phyloP scores from a whole-genome alignment of 2,329 filamentous ascomycete species.

The Cercospora sp. region DNA sequence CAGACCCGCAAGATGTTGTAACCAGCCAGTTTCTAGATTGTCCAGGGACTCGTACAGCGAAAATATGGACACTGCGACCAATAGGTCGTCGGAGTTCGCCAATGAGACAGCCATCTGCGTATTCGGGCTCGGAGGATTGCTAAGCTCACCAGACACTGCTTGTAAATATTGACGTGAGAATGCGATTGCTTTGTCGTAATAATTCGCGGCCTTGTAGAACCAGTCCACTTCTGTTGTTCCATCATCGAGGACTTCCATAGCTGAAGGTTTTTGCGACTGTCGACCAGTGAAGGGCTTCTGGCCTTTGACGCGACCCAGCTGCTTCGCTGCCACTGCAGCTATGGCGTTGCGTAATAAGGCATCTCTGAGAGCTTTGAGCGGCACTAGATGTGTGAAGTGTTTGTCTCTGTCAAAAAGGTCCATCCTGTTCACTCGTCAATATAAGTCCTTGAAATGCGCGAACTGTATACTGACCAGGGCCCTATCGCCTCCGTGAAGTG shows the following conservation, averaged over 20 bases:
- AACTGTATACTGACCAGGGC: slow-evolving; percentile 47
- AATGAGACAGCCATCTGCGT: slow-evolving; percentile 31
- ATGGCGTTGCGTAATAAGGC: slow-evolving; percentile 56
- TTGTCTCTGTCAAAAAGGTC: slow-evolving; percentile 57
- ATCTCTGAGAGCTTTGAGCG: slow-evolving; percentile 55
- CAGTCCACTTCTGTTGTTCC: slow-evolving; percentile 51
- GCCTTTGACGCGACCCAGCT: slow-evolving; percentile 57
- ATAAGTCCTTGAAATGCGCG: neutral
- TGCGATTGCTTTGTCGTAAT: slow-evolving; percentile 53
- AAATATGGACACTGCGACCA: slow-evolving; percentile 65
- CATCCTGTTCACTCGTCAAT: slow-evolving; percentile 41
- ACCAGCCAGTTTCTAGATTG: slow-evolving; percentile 61
- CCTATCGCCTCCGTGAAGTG: slow-evolving; percentile 62
- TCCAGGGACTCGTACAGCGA: slow-evolving; percentile 67
- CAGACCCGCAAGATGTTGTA: slow-evolving; percentile 60
- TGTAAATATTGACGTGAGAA: slow-evolving; percentile 53
- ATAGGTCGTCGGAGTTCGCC: slow-evolving; percentile 57
- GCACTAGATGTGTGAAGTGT: slow-evolving; percentile 62
- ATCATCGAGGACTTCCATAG: slow-evolving; percentile 55
- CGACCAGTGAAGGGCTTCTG: slow-evolving; percentile 53
- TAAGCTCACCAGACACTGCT: slow-evolving; percentile 34
- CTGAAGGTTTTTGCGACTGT: slow-evolving; percentile 49
- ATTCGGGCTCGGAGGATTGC: slow-evolving; percentile 28
- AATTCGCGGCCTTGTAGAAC: slow-evolving; percentile 61
- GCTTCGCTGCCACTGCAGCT: slow-evolving; percentile 63